Evolutionary conservation across 495 filamentous ascomycete genomes (phyloP), one percentile per base, ranked within the genome.

Genomic region (Talaromyces ruber): DNA sequence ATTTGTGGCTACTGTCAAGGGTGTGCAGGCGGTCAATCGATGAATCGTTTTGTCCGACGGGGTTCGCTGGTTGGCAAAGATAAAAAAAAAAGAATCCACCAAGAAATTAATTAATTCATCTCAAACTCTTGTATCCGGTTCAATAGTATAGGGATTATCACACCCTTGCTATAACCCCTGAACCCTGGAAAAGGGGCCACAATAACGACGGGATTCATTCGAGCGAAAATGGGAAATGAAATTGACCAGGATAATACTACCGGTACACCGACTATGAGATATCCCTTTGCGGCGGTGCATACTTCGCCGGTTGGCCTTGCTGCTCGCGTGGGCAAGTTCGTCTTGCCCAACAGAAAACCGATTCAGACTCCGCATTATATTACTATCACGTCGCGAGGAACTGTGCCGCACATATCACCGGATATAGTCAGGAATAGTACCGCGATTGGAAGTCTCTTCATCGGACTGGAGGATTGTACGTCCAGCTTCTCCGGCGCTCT

Each of bases 381-480:
- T 45, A 86, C 84, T 32, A 74, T 86, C 64, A 88, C 89, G 2
- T 96, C 95, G 45, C 82, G 94, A 62, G 94, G 94, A 11, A 82
- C 79, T 2, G 76, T 97, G 29, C 90, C 94, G 24, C 94, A 98
- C 75, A 74, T 98, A 58, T 85, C 92, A 16, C 93, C 91, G 59
- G 94, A 98, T 78, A 87, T 88, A 65, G 74, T 93, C 64, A 72
- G 74, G 26, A 83, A 85, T 37, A 81, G 88, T 64, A 84, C 86
- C 6, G 67, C 82, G 6, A 78, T 92, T 47, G 74, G 72, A 21
- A 90, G 88, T 54, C 77, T 91, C 25, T 96, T 93, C 72, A 77
- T 92, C 61, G 91, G 89, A 12, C 73, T 98, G 12, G 94, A 98
- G 81, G 95, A 98, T 73, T 98, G 94, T 97, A 76, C 76, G 88